A percentile compares a stretch with the other conserved stretches of the same genome.
Conservation (phyloP, 2,329 filamentous ascomycete species). For the Fusarium sororula region DNA sequence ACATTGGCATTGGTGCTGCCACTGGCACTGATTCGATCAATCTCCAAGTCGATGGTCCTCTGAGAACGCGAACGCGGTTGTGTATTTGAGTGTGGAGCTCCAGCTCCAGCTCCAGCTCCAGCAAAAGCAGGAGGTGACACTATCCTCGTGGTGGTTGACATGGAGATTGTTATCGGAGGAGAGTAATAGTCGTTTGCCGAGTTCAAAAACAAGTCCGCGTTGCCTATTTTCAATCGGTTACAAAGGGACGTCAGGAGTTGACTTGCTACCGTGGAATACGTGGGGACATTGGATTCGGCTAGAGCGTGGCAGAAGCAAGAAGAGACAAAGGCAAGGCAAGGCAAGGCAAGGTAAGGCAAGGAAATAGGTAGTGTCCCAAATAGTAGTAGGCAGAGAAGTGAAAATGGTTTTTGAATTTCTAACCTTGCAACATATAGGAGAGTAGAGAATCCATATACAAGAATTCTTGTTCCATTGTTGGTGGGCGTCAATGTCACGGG, state of each 20-base stretch:
- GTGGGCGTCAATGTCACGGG: slow-evolving; percentile 26
- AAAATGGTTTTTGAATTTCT: slow-evolving; percentile 16
- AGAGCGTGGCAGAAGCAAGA: neutral
- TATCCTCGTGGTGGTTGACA: slow-evolving; percentile 37
- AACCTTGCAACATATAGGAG: slow-evolving; percentile 40
- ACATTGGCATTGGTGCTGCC: neutral
- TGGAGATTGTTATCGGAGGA: slow-evolving; percentile 36
- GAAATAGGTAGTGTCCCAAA: neutral
- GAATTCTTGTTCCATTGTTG: slow-evolving; percentile 39
- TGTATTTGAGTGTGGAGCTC: neutral
- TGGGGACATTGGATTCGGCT: slow-evolving; percentile 5
- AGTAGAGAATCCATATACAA: slow-evolving; percentile 37
- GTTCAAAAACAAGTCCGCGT: slow-evolving; percentile 35
- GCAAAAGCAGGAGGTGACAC: slow-evolving; percentile 26
- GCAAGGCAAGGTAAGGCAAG: neutral
- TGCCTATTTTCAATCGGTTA: slow-evolving; percentile 34
- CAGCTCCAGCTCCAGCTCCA: slow-evolving; percentile 20
- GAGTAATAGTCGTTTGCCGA: slow-evolving; percentile 20
- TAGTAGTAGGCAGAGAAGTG: neutral
- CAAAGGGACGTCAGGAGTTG: slow-evolving; percentile 37
- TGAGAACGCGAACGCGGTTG: slow-evolving; percentile 22
- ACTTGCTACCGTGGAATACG: slow-evolving; percentile 21
- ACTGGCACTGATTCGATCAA: neutral
- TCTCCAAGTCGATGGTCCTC: slow-evolving; percentile 22
- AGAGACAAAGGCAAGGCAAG: neutral